Percentiles rank a stretch among this genome's conserved stretches.
Evolutionary conservation across 2,329 filamentous ascomycete species (phyloP).

Genomic region (Claviceps digitariae): DNA sequence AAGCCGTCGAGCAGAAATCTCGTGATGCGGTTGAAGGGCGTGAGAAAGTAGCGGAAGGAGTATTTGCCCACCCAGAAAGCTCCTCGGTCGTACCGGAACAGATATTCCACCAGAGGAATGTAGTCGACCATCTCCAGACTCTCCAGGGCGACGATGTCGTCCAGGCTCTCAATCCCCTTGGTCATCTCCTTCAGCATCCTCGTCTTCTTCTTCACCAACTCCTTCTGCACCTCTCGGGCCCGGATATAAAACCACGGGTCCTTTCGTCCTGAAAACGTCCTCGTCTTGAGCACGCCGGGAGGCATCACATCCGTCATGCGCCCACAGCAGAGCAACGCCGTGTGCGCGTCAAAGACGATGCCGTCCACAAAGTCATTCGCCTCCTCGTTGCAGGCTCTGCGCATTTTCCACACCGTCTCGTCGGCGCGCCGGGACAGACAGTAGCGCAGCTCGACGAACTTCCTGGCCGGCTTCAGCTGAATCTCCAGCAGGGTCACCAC

Average conservation of each 20-base stretch:
- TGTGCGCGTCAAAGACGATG: conserved; percentile 50
- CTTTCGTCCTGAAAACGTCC: conserved; percentile 38
- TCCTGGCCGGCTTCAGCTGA: conserved; percentile 38
- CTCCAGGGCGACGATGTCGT: conserved; percentile 18
- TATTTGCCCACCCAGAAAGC: conserved; percentile 60
- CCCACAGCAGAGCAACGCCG: conserved; percentile 52
- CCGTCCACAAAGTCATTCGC: conserved; percentile 59
- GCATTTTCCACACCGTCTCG: conserved; percentile 34
- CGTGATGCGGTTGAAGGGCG: conserved; percentile 49
- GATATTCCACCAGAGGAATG: conserved; percentile 57
- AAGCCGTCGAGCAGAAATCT: conserved; percentile 60
- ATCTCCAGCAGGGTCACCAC: conserved; percentile 51
- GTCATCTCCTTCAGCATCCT: conserved; percentile 22
- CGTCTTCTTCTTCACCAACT: conserved; percentile 24
- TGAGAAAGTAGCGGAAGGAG: conserved; percentile 44
- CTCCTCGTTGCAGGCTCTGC: conserved; percentile 25
- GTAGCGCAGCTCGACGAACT: conserved; percentile 47
- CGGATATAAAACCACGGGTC: conserved; percentile 73
- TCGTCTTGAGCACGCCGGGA: conserved; percentile 30
- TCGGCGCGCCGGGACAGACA: conserved; percentile 34
- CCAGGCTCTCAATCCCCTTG: background rate
- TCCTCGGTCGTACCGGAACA: conserved; percentile 64
- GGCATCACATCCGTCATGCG: conserved; percentile 41
- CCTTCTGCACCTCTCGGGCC: conserved; percentile 40
- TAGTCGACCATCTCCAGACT: conserved; percentile 29